Percentiles rank a stretch among this genome's conserved stretches.
Evolutionary conservation across 208 protist genomes (phyloP).

Genomic region (Histomonas meleagridis): DNA sequence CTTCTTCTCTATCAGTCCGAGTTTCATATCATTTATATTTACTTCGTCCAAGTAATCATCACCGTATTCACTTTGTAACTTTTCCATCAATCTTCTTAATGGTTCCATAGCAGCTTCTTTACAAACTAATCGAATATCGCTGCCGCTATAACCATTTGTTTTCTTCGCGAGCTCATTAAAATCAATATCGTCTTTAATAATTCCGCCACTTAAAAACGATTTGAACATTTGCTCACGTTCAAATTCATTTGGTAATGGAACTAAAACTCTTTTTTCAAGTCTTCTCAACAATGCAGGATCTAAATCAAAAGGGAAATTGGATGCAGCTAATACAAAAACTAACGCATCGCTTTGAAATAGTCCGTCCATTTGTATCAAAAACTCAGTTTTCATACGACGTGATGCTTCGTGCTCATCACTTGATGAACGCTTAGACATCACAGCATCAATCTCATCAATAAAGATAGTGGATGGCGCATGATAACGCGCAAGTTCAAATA

Average conservation of each 20-base stretch:
- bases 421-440: slow-evolving; percentile 63
- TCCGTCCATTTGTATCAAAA: slow-evolving; percentile 52
- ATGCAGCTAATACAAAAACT: slow-evolving; percentile 51
- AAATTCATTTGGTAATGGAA: slow-evolving; percentile 38
- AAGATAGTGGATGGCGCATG: slow-evolving; percentile 74
- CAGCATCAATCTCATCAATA: slow-evolving; percentile 72
- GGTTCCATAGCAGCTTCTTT: slow-evolving; percentile 52
- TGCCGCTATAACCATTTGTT: slow-evolving; percentile 47
- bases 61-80: slow-evolving; percentile 1
- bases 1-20: not conserved
- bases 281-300: slow-evolving; percentile 48
- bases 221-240: slow-evolving; percentile 38
- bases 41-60: not conserved
- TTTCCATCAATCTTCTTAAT: slow-evolving; percentile 27
- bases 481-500: slow-evolving; percentile 70
- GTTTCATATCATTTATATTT: not conserved
- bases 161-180: slow-evolving; percentile 14
- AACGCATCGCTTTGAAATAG: slow-evolving; percentile 33
- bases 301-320: slow-evolving; percentile 52
- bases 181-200: not conserved
- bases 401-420: slow-evolving; percentile 44
- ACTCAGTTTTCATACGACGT: slow-evolving; percentile 52
- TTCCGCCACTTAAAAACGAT: not conserved
- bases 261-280: slow-evolving; percentile 50
- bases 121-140: slow-evolving; percentile 43